Conservation (phyloP, 345 rosid genomes). For the Dovyalis caffra region DNA sequence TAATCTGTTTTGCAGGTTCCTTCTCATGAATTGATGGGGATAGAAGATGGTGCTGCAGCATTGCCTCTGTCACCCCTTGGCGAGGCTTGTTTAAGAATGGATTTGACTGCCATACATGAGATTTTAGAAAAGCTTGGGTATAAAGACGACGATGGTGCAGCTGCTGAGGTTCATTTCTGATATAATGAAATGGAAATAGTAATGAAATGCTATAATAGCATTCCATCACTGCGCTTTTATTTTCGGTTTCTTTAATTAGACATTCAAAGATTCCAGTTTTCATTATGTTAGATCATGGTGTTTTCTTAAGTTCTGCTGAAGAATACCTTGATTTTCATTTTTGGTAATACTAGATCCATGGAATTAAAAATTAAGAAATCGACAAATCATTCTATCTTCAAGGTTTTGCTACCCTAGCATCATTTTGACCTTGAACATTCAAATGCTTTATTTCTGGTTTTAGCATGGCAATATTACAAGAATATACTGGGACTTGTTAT, state of each 20-base stretch:
- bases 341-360: background rate
- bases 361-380: background rate
- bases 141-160: conserved; percentile 80
- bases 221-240: background rate
- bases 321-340: background rate
- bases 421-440: background rate
- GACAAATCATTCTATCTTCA: background rate
- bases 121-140: conserved; percentile 74
- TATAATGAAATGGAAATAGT: background rate
- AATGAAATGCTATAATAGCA: background rate
- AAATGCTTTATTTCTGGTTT: background rate
- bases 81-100: conserved; percentile 77
- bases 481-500: background rate
- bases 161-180: conserved; percentile 62
- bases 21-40: conserved; percentile 73
- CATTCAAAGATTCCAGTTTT: background rate
- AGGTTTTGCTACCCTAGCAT: background rate
- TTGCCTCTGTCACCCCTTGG: conserved; percentile 71
- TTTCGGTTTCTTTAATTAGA: background rate
- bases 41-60: conserved; percentile 53
- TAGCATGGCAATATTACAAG: background rate
- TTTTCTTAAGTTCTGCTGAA: background rate
- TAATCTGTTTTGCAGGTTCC: conserved; percentile 48
- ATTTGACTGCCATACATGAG: conserved; percentile 77
- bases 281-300: background rate